Conservation (phyloP, 1,284 basidiomycete genomes). For the Peniophora sp. region DNA sequence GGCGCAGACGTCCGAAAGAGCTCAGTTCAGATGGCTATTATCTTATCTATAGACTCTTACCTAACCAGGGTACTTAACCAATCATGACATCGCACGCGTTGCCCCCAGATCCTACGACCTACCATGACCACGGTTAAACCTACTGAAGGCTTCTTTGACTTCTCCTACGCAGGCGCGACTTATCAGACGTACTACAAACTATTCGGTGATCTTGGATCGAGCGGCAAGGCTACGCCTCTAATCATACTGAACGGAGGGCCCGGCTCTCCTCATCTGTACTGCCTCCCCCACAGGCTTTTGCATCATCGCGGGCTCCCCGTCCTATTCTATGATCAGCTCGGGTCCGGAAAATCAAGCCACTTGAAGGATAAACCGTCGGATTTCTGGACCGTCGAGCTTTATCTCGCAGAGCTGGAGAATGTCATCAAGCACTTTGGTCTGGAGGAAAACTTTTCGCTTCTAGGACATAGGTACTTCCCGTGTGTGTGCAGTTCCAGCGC, state of each 20-base stretch:
- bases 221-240: conserved; percentile 18
- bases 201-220: conserved; percentile 13
- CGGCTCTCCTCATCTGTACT: conserved; percentile 30
- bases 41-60: too few relatives aligned
- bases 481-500: too few relatives aligned
- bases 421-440: conserved; percentile 31
- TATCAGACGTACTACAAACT: conserved; percentile 21
- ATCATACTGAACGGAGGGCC: conserved; percentile 34
- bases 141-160: not conserved
- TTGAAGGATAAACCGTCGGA: conserved; percentile 22
- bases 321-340: conserved; percentile 42
- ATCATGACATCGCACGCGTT: too few relatives aligned
- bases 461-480: conserved; percentile 18
- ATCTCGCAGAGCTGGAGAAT: conserved; percentile 41
- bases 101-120: not conserved
- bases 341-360: conserved; percentile 34
- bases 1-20: too few relatives aligned
- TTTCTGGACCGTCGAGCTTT: conserved; percentile 42
- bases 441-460: conserved; percentile 27
- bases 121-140: not conserved
- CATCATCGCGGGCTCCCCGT: conserved; percentile 23
- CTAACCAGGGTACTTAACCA: too few relatives aligned
- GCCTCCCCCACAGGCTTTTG: conserved; percentile 23
- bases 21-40: too few relatives aligned
- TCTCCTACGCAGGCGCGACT: conserved; percentile 9